These are phyloP conservation scores for Austroboletus olivaceoglutinosus DNA, from an alignment of 1,284 basidiomycete genomes.

Conservation along the genomic window DNA sequence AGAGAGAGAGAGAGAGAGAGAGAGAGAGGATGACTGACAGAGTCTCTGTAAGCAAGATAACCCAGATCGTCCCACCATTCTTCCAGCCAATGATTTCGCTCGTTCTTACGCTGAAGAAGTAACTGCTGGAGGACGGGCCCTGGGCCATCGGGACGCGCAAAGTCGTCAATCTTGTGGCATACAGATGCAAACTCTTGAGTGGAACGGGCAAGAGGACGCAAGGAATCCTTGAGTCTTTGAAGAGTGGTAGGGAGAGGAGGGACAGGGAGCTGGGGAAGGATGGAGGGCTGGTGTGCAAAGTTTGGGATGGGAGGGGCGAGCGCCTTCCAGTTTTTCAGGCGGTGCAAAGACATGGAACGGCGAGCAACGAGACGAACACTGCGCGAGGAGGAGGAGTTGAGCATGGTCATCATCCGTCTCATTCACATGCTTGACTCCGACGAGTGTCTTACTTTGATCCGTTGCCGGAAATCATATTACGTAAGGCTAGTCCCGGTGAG, in stretches of 20 bases:
- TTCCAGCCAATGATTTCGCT: conserved; percentile 71
- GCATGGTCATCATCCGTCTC: neutral
- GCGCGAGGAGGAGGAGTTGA: neutral
- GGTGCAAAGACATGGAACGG: conserved; percentile 25
- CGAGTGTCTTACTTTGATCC: too few species aligned
- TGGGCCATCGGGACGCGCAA: conserved; percentile 37
- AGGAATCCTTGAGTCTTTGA: conserved; percentile 53
- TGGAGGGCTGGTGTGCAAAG: conserved; percentile 16
- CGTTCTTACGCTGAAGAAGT: conserved; percentile 49
- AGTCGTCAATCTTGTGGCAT: conserved; percentile 60
- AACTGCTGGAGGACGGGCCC: conserved; percentile 59
- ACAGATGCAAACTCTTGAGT: conserved; percentile 54
- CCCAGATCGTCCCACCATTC: conserved; percentile 79
- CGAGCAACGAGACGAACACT: neutral
- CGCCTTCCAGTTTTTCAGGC: conserved; percentile 29
- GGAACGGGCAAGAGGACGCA: conserved; percentile 65
- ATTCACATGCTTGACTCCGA: conserved; percentile 15
- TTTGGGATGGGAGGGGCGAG: conserved; percentile 27
- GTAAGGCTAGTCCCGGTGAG: too few species aligned
- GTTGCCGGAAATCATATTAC: too few species aligned
- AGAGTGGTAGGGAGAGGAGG: conserved; percentile 58
- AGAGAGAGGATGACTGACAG: conserved; percentile 44
- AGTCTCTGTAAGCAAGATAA: conserved; percentile 74
- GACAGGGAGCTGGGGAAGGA: conserved; percentile 63
- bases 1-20: neutral